Conservation (phyloP, 768 basidiomycete genomes). For the Naganishia onofrii region DNA sequence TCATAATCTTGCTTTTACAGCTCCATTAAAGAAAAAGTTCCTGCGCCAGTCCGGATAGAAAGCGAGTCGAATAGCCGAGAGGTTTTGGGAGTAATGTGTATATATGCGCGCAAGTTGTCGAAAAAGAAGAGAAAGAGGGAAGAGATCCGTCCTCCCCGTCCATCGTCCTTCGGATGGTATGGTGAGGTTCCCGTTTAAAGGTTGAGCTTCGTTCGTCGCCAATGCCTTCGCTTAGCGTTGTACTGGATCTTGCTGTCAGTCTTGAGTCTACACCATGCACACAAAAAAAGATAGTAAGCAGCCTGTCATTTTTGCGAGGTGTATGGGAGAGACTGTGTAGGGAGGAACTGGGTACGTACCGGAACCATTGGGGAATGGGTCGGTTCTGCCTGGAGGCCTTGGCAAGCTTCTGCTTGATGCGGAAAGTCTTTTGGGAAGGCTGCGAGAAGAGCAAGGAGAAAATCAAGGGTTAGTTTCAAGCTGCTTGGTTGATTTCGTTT, state of each 20-base stretch:
- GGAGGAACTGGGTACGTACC: constrained; percentile 46
- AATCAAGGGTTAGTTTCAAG: too few species aligned
- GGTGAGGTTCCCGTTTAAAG: constrained; percentile 62
- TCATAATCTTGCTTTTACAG: neutral
- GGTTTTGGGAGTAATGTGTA: too few species aligned
- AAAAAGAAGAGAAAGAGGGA: neutral
- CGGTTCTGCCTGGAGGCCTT: constrained; percentile 95
- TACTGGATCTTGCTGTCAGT: constrained; percentile 72
- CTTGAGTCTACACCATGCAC: constrained; percentile 59
- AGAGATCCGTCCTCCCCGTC: neutral
- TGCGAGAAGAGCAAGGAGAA: constrained; percentile 50
- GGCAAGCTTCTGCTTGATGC: constrained; percentile 93
- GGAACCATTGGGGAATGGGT: constrained; percentile 99
- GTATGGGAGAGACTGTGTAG: neutral
- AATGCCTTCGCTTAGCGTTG: constrained; percentile 84
- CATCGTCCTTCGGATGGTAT: neutral
- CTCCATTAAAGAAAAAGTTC: too few species aligned
- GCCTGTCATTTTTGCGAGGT: neutral
- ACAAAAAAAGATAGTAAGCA: neutral
- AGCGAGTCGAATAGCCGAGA: too few species aligned
- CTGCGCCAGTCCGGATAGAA: too few species aligned
- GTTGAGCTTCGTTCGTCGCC: constrained; percentile 98
- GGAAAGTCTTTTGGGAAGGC: constrained; percentile 99
- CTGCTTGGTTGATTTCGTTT: neutral
- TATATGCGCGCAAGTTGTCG: neutral